A percentile compares a stretch with the other conserved stretches of the same genome.
Evolutionary conservation across 2,329 filamentous ascomycete genomes (phyloP).

Genomic region (Ceratocystis colombiana): DNA sequence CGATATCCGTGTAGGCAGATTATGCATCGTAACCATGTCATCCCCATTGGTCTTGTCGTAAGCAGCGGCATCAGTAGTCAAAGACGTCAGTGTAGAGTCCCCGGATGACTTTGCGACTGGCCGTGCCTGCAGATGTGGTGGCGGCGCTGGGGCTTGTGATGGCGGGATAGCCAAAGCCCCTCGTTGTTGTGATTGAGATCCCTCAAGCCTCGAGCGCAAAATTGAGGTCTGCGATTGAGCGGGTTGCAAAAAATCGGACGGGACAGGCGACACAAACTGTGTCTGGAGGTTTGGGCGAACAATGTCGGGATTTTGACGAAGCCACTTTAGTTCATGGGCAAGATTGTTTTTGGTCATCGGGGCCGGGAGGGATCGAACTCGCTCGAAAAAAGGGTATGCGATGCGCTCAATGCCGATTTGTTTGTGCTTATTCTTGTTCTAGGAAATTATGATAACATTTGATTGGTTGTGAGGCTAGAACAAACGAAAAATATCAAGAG

Average conservation of each 20-base stretch:
- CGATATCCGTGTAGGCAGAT: conserved; percentile 20
- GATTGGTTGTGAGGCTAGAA: background rate
- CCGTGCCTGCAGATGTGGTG: background rate
- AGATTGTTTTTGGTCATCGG: conserved; percentile 56
- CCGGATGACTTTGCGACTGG: background rate
- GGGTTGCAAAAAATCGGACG: conserved; percentile 26
- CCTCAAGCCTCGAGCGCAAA: conserved; percentile 7
- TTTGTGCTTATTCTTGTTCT: background rate
- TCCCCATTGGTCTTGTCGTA: conserved; percentile 27
- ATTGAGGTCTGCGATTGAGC: conserved; percentile 21
- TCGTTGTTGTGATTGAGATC: conserved; percentile 4
- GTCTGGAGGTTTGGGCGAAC: conserved; percentile 35
- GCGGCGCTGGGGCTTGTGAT: conserved; percentile 30
- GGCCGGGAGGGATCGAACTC: background rate
- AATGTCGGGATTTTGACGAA: conserved; percentile 41
- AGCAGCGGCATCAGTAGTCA: conserved; percentile 31
- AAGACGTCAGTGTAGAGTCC: background rate
- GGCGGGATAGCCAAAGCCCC: conserved; percentile 28
- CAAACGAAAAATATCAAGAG: background rate
- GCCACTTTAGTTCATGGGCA: conserved; percentile 47
- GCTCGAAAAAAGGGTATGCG: background rate
- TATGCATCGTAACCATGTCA: conserved; percentile 20
- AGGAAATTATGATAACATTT: background rate
- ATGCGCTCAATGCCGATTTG: background rate
- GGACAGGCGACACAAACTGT: conserved; percentile 32